A percentile compares a stretch with the other conserved stretches of the same genome.
phyloP scores from a whole-genome alignment of 306 rosid species.

The Senna siamea region DNA sequence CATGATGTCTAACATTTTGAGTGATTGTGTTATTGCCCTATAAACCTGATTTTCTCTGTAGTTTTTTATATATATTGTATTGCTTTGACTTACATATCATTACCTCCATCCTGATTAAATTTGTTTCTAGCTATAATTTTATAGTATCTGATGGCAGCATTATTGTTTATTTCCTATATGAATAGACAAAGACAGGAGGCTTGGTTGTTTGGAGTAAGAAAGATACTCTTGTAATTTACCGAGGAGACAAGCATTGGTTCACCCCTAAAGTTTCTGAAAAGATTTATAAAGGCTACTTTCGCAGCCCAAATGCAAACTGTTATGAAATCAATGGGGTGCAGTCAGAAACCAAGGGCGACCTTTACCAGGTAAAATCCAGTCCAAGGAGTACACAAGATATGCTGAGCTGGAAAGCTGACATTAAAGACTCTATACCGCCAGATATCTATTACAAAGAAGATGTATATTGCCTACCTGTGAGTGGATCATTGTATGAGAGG shows the following conservation, averaged over 20 bases:
- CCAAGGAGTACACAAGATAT: constrained; percentile 36
- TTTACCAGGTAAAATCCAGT: constrained; percentile 30
- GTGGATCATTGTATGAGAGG: constrained; percentile 73
- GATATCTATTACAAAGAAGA: constrained; percentile 25
- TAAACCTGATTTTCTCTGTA: neutral
- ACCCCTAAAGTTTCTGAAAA: constrained; percentile 37
- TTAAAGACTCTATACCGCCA: constrained; percentile 33
- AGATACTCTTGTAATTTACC: constrained; percentile 67
- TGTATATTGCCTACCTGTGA: constrained; percentile 37
- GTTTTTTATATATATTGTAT: constrained; percentile 13
- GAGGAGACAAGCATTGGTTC: constrained; percentile 57
- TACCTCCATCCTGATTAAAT: constrained; percentile 20
- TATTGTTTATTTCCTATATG: constrained; percentile 36
- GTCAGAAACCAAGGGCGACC: constrained; percentile 30
- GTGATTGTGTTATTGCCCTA: constrained; percentile 13
- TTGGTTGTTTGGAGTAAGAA: constrained; percentile 80
- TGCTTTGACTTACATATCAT: constrained; percentile 20
- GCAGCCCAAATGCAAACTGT: constrained; percentile 27
- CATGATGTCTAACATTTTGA: constrained; percentile 14
- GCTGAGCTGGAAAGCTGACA: constrained; percentile 28
- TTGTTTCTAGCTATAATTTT: constrained; percentile 10
- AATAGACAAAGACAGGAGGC: constrained; percentile 85
- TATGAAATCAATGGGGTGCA: constrained; percentile 36
- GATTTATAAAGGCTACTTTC: constrained; percentile 36
- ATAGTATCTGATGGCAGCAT: constrained; percentile 33